phyloP scores from a whole-genome alignment of 192 early-diverging fungal genomes.

The Entomortierella chlamydospora region DNA sequence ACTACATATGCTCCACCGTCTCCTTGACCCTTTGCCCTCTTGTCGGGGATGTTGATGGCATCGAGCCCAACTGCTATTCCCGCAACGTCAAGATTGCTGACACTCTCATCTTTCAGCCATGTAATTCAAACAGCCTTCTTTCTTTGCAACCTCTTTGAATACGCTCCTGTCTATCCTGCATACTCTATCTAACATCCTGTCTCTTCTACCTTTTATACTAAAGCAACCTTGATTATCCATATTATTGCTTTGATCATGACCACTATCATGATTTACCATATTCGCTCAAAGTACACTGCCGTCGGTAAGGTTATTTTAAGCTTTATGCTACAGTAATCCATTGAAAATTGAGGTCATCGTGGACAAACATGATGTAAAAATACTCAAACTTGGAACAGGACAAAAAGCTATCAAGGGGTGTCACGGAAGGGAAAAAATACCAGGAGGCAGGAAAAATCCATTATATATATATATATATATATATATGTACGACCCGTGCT shows the following conservation, averaged over 20 bases:
- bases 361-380: no score
- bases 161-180: no score
- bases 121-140: conserved; percentile 32
- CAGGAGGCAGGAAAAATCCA: no score
- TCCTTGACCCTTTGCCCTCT: conserved; percentile 91
- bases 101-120: conserved; percentile 91
- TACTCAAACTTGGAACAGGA: background rate
- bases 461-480: no score
- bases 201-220: background rate
- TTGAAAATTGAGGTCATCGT: no score
- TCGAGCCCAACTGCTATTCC: conserved; percentile 92
- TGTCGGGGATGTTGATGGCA: conserved; percentile 76
- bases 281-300: conserved; percentile 98
- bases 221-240: conserved; percentile 94
- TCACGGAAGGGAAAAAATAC: no score
- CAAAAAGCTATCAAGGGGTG: no score
- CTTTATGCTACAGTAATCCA: no score
- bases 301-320: conserved; percentile 78
- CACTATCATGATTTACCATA: conserved; percentile 97
- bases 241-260: conserved; percentile 96
- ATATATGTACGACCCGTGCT: no score
- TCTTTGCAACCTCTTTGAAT: background rate
- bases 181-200: background rate
- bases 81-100: conserved; percentile 90
- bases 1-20: conserved; percentile 88